phyloP scores from a whole-genome alignment of 2,329 filamentous ascomycete species.

The Fusarium sp. region DNA sequence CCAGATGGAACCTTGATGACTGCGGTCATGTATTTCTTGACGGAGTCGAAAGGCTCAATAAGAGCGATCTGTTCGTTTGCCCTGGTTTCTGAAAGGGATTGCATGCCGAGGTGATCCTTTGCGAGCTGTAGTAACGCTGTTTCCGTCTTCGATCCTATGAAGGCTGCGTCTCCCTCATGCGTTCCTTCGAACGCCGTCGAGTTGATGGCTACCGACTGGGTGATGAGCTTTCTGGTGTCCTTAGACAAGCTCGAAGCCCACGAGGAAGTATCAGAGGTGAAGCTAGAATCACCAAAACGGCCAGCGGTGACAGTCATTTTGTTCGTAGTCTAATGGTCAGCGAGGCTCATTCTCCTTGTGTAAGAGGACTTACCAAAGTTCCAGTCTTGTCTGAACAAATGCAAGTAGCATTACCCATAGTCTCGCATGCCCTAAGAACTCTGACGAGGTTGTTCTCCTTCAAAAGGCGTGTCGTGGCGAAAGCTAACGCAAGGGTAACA shows the following conservation, averaged over 20 bases:
- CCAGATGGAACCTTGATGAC: conserved; percentile 68
- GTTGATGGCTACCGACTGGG: conserved; percentile 69
- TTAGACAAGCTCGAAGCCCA: conserved; percentile 46
- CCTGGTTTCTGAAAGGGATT: conserved; percentile 74
- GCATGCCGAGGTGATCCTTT: conserved; percentile 76
- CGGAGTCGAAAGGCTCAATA: conserved; percentile 82
- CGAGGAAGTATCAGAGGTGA: conserved; percentile 51
- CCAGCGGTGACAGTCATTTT: conserved; percentile 78
- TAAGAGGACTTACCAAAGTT: conserved; percentile 59
- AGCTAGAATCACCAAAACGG: conserved; percentile 65
- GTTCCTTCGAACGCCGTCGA: conserved; percentile 85
- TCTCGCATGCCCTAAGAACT: conserved; percentile 83
- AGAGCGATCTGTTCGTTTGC: conserved; percentile 73
- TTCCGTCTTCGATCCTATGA: conserved; percentile 85
- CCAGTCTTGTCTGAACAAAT: conserved; percentile 80
- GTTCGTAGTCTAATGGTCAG: conserved; percentile 62
- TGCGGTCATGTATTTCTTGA: conserved; percentile 80
- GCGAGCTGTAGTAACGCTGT: conserved; percentile 80
- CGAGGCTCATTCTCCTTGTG: fast-evolving
- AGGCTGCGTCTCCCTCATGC: conserved; percentile 74
- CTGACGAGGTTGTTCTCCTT: conserved; percentile 84
- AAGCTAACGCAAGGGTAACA: conserved; percentile 83
- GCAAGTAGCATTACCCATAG: conserved; percentile 84
- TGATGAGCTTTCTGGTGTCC: conserved; percentile 48
- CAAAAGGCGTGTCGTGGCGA: conserved; percentile 82